These are phyloP conservation scores for Beta lomatogona DNA, from an alignment of 179 eudicot species.

Conservation along the genomic window DNA sequence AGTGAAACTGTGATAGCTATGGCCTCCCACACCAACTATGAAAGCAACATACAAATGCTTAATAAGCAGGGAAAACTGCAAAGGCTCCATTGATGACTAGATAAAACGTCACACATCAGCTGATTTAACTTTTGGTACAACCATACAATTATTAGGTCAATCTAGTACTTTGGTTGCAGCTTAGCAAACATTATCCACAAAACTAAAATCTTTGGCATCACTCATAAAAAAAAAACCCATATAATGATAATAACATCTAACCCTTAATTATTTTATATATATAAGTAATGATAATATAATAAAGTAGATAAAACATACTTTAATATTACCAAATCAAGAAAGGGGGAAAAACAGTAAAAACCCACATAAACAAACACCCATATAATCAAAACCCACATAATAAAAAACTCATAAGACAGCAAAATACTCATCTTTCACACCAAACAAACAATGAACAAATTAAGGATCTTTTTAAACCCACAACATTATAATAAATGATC, in stretches of 20 bases:
- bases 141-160: neutral
- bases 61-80: neutral
- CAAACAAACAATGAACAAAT: slow-evolving; percentile 12
- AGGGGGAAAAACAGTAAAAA: neutral
- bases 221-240: neutral
- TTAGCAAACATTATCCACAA: slow-evolving; percentile 11
- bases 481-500: slow-evolving; percentile 1
- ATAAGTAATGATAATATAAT: neutral
- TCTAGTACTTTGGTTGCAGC: slow-evolving; percentile 10
- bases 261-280: neutral
- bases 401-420: neutral
- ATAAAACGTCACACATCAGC: neutral
- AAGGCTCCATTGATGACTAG: neutral
- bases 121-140: neutral
- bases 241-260: slow-evolving; percentile 15
- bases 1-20: neutral
- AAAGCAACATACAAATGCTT: slow-evolving; percentile 6
- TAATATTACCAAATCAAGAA: neutral
- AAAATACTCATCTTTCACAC: neutral
- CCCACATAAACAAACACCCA: slow-evolving; percentile 1
- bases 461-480: neutral
- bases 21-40: neutral
- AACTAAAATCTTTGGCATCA: slow-evolving; percentile 16
- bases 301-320: neutral
- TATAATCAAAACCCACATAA: slow-evolving; percentile 1